Percentiles rank a stretch among this genome's conserved stretches.
Conservation (phyloP, 1,284 basidiomycete species). For the Coniophora puteana region DNA sequence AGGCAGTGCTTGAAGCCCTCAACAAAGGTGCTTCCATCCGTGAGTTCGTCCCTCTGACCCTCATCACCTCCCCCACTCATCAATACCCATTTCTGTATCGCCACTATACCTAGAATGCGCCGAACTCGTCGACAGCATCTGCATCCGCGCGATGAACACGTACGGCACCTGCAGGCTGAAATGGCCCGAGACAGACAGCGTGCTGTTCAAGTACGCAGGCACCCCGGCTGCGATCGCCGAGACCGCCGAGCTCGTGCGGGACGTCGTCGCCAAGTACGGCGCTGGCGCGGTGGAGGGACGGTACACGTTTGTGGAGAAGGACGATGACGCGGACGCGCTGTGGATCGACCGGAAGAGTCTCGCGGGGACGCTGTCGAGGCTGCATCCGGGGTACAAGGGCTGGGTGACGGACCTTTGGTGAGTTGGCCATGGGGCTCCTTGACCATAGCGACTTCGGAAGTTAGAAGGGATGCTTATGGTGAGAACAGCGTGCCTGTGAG, state of each 20-base stretch:
- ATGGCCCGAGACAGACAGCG: conserved; percentile 68
- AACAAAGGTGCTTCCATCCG: conserved; percentile 72
- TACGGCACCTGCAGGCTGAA: conserved; percentile 53
- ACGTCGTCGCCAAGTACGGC: no score
- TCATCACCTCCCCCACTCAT: conserved; percentile 1
- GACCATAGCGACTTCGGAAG: not conserved
- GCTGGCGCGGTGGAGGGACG: conserved; percentile 75
- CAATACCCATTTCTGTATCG: conserved; percentile 4
- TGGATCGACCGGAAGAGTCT: conserved; percentile 90
- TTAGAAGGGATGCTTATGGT: conserved; percentile 3
- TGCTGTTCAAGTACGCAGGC: conserved; percentile 91
- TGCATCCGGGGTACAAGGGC: conserved; percentile 59
- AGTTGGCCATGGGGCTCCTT: no score
- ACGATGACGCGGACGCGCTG: conserved; percentile 74
- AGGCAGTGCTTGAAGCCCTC: conserved; percentile 73
- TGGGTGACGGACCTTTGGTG: conserved; percentile 89
- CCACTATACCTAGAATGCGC: conserved; percentile 54
- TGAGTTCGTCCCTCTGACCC: conserved; percentile 30
- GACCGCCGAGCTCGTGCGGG: conserved; percentile 55
- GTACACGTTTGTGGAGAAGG: conserved; percentile 65
- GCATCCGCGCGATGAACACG: conserved; percentile 69
- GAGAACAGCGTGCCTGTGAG: conserved; percentile 79
- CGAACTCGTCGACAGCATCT: conserved; percentile 71
- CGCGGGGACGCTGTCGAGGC: conserved; percentile 65
- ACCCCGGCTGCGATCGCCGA: conserved; percentile 58